Evolutionary conservation across 495 filamentous ascomycete genomes (phyloP).

Genomic region (Cairneyella variabilis): DNA sequence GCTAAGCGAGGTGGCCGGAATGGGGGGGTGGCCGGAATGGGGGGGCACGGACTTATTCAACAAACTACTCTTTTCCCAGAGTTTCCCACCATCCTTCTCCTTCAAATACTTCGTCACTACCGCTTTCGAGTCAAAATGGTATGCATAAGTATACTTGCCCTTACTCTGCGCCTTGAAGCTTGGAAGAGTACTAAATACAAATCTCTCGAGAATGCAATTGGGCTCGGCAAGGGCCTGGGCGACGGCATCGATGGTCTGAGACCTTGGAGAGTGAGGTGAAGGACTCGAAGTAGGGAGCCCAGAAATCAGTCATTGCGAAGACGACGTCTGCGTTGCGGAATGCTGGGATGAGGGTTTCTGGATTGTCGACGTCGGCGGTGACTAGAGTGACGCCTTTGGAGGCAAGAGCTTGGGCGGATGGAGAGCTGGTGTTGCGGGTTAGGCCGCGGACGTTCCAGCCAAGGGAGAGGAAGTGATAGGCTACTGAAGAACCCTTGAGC

Average conservation of each 20-base stretch:
- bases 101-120: slow-evolving; percentile 11
- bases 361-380: slow-evolving; percentile 41
- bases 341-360: slow-evolving; percentile 37
- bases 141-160: slow-evolving; percentile 36
- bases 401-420: slow-evolving; percentile 32
- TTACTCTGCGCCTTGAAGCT: slow-evolving; percentile 26
- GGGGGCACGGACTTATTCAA: too few species aligned
- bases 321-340: slow-evolving; percentile 46
- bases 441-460: slow-evolving; percentile 41
- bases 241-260: slow-evolving; percentile 38
- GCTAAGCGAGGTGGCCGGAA: too few species aligned
- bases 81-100: background rate
- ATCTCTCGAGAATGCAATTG: slow-evolving; percentile 37
- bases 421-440: slow-evolving; percentile 37
- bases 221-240: slow-evolving; percentile 26
- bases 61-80: slow-evolving; percentile 19
- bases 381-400: slow-evolving; percentile 46
- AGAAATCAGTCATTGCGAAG: slow-evolving; percentile 56
- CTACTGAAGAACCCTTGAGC: slow-evolving; percentile 44
- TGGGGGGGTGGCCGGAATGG: too few species aligned
- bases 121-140: slow-evolving; percentile 39
- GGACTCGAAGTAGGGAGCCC: slow-evolving; percentile 27
- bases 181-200: slow-evolving; percentile 38
- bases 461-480: slow-evolving; percentile 33
- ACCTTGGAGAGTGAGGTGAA: slow-evolving; percentile 13